phyloP scores from a whole-genome alignment of 495 filamentous ascomycete genomes.

The Xylaria nigripes region DNA sequence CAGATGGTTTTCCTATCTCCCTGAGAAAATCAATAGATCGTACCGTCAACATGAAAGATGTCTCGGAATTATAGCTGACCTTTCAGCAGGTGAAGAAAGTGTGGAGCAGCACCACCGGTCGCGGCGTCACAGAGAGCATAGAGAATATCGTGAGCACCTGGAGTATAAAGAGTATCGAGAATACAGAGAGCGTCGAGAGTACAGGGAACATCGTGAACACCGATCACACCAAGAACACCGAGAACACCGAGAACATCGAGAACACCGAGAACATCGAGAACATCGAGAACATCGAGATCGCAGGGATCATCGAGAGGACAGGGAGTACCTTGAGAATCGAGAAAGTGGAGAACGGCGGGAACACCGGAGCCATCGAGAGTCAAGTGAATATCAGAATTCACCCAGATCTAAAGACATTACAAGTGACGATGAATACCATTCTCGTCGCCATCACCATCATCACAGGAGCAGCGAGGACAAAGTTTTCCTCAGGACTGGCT shows the following conservation, averaged over 20 bases:
- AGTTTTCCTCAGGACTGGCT: slow-evolving; percentile 23
- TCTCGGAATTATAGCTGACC: slow-evolving; percentile 37
- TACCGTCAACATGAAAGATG: slow-evolving; percentile 20
- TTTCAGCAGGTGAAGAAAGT: slow-evolving; percentile 37
- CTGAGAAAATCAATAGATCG: slow-evolving; percentile 16
- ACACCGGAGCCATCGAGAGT: not conserved
- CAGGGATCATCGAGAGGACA: not conserved
- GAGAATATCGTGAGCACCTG: not conserved
- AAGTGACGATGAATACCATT: slow-evolving; percentile 2
- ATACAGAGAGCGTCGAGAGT: not conserved
- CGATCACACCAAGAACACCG: not conserved
- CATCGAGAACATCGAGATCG: not conserved
- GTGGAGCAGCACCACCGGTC: slow-evolving; percentile 28
- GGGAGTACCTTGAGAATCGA: slow-evolving; percentile 16
- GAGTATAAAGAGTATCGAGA: not conserved
- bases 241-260: not conserved
- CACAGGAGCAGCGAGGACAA: slow-evolving; percentile 27
- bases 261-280: not conserved
- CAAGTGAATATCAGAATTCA: slow-evolving; percentile 22
- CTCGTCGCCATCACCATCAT: slow-evolving; percentile 16
- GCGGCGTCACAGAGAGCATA: slow-evolving; percentile 28
- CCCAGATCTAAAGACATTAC: slow-evolving; percentile 17
- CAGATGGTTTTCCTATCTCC: no score
- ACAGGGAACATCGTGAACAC: not conserved
- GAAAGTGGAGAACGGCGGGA: not conserved